phyloP scores from a whole-genome alignment of 169 alveolate species.

The Nephromyces sp. region DNA sequence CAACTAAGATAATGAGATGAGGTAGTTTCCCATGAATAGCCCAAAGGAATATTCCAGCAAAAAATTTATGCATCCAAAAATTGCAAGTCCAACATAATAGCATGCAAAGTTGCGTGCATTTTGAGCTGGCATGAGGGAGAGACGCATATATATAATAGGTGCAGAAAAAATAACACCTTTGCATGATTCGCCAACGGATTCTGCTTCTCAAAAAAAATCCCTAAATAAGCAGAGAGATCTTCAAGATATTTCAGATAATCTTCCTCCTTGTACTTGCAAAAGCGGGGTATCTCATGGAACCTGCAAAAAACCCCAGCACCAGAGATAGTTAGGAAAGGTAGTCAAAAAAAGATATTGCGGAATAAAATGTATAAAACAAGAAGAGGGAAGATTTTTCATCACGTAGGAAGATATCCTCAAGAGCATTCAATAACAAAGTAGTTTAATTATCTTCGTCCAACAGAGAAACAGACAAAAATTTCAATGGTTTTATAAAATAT shows the following conservation, averaged over 20 bases:
- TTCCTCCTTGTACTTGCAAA: slow-evolving; percentile 5
- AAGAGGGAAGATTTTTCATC: neutral
- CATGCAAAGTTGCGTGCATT: too few relatives aligned
- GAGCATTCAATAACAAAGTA: too few relatives aligned
- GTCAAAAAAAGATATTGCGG: neutral
- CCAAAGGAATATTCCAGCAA: neutral
- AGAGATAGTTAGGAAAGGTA: too few relatives aligned
- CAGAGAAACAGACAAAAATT: too few relatives aligned
- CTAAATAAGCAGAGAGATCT: neutral
- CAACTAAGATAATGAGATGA: too few relatives aligned
- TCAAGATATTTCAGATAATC: neutral
- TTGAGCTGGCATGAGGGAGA: too few relatives aligned
- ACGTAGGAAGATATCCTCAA: neutral
- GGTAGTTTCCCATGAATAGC: neutral
- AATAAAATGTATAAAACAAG: neutral
- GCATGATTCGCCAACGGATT: neutral
- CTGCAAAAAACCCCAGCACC: neutral
- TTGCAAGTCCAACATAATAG: neutral
- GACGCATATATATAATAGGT: too few relatives aligned
- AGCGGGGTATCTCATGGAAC: slow-evolving; percentile 10
- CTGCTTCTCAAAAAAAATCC: neutral
- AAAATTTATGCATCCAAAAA: neutral
- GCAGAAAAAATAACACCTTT: neutral
- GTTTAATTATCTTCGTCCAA: too few relatives aligned
- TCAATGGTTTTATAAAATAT: too few relatives aligned